Evolutionary conservation across 202 grass and related monocot species (phyloP).

Genomic region (Zizania palustris): DNA sequence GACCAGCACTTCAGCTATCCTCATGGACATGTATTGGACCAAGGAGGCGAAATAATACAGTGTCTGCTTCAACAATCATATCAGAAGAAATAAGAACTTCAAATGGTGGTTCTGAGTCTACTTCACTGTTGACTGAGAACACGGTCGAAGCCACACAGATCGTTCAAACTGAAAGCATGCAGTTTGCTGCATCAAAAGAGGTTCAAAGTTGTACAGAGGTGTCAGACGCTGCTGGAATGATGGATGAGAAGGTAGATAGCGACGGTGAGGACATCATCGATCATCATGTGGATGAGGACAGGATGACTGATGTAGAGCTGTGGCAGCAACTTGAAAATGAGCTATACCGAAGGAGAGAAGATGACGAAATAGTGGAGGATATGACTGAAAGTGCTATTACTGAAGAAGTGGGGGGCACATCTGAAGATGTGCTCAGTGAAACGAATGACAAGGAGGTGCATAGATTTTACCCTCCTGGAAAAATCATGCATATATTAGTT

Average conservation of each 20-base stretch:
- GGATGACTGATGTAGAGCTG: constrained; percentile 77
- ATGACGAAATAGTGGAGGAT: constrained; percentile 65
- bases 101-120: constrained; percentile 39
- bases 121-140: constrained; percentile 52
- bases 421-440: constrained; percentile 56
- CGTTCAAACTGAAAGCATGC: constrained; percentile 50
- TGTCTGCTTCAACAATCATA: constrained; percentile 52
- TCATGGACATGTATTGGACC: constrained; percentile 96
- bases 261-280: constrained; percentile 54
- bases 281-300: constrained; percentile 48
- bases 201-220: constrained; percentile 42
- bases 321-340: constrained; percentile 95
- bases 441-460: constrained; percentile 73
- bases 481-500: constrained; percentile 88
- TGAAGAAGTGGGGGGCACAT: constrained; percentile 41
- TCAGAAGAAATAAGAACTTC: constrained; percentile 53
- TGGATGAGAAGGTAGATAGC: constrained; percentile 53
- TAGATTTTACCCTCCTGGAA: constrained; percentile 95
- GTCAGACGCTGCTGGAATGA: constrained; percentile 49
- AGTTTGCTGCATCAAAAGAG: constrained; percentile 55
- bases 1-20: constrained; percentile 71
- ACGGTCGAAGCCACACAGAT: constrained; percentile 51
- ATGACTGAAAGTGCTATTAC: constrained; percentile 59
- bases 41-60: constrained; percentile 59
- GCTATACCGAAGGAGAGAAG: constrained; percentile 58